These are phyloP conservation scores for Penicillium sp. DNA, from an alignment of 2,329 filamentous ascomycete genomes.

Conservation along the genomic window DNA sequence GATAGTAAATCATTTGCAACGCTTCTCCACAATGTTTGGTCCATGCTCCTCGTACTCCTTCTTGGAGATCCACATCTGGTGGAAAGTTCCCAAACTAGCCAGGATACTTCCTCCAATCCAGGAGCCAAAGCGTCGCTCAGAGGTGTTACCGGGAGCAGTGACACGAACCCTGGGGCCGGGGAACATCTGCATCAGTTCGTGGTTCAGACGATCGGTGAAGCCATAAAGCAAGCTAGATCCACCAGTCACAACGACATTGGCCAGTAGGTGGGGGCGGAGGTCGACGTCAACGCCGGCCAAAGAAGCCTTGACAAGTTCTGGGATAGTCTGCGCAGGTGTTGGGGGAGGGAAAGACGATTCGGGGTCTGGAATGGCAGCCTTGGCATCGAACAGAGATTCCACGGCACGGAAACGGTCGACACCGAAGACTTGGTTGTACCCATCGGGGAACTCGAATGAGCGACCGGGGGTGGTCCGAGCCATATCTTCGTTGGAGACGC, in stretches of 20 bases:
- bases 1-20: constrained; percentile 67
- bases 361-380: constrained; percentile 61
- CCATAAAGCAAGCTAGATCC: constrained; percentile 84
- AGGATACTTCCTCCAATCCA: constrained; percentile 98
- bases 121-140: constrained; percentile 84
- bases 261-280: constrained; percentile 74
- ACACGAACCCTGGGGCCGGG: constrained; percentile 85
- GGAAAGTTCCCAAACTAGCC: constrained; percentile 92
- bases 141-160: constrained; percentile 78
- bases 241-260: constrained; percentile 90
- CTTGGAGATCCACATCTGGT: constrained; percentile 98
- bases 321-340: constrained; percentile 74
- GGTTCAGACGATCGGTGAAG: constrained; percentile 85
- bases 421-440: constrained; percentile 92
- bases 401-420: constrained; percentile 80
- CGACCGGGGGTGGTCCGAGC: constrained; percentile 71
- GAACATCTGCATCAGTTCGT: constrained; percentile 76
- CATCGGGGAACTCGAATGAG: constrained; percentile 95
- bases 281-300: constrained; percentile 84
- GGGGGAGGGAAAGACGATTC: constrained; percentile 50
- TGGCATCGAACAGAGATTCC: constrained; percentile 89
- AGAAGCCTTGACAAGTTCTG: constrained; percentile 74
- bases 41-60: constrained; percentile 99
- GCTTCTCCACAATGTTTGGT: constrained; percentile 84
- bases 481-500: constrained; percentile 69